Percentiles rank a stretch among this genome's conserved stretches.
phyloP scores from a whole-genome alignment of 2,329 filamentous ascomycete species.

The Stachybotrys elegans region DNA sequence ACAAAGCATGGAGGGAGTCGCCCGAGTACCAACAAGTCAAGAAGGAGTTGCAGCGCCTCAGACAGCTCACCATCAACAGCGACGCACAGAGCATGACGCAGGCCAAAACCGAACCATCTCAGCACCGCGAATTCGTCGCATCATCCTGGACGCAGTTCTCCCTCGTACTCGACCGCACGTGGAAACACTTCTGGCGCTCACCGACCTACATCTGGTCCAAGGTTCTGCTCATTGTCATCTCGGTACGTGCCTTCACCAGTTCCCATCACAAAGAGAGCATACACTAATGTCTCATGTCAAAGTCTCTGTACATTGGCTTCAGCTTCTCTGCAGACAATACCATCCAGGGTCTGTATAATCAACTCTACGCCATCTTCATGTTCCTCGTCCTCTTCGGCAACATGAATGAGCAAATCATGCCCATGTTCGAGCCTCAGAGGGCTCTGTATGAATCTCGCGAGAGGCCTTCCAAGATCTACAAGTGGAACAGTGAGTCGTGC shows the following conservation, averaged over 20 bases:
- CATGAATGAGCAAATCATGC: conserved; percentile 61
- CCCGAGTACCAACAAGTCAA: conserved; percentile 29
- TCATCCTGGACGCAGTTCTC: conserved; percentile 25
- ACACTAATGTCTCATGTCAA: not conserved
- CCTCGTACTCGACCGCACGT: conserved; percentile 30
- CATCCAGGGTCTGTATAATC: conserved; percentile 61
- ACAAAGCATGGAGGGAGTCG: conserved; percentile 27
- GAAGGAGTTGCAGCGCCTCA: conserved; percentile 14
- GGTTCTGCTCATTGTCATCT: conserved; percentile 24
- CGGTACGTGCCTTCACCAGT: conserved; percentile 7
- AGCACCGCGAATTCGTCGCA: conserved; percentile 25
- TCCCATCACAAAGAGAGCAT: not conserved
- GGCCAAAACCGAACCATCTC: conserved; percentile 7
- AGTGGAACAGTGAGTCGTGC: conserved; percentile 17
- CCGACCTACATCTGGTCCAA: conserved; percentile 59
- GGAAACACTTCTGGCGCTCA: conserved; percentile 25
- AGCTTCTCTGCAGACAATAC: conserved; percentile 52
- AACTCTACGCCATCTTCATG: conserved; percentile 66
- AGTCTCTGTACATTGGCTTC: conserved; percentile 59
- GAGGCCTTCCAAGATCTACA: conserved; percentile 60
- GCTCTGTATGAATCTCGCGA: conserved; percentile 65
- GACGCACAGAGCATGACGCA: not conserved
- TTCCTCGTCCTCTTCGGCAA: conserved; percentile 60
- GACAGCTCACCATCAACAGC: conserved; percentile 4
- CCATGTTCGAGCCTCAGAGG: conserved; percentile 63